A percentile compares a stretch with the other conserved stretches of the same genome.
Conservation (phyloP, 805 yeast genomes). For the Wickerhamomyces ciferrii region DNA sequence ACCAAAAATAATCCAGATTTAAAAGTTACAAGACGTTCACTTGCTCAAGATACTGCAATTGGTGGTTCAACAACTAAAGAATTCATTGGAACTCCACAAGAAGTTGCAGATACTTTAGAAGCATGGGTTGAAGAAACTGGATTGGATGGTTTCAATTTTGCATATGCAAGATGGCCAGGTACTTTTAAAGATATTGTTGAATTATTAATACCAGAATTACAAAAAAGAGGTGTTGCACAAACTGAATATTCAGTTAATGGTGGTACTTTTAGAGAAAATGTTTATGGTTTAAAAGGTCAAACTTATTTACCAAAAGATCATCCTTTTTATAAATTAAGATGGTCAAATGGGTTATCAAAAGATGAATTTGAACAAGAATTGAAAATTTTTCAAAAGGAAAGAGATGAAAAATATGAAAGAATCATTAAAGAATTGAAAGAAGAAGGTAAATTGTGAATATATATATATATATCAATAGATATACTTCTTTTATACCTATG, state of each 20-base stretch:
- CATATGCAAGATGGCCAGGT: slow-evolving; percentile 34
- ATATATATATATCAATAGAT: no score
- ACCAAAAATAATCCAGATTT: slow-evolving; percentile 21
- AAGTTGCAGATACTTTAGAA: slow-evolving; percentile 35
- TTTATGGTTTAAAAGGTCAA: slow-evolving; percentile 4
- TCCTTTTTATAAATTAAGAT: slow-evolving; percentile 3
- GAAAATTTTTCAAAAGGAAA: not conserved
- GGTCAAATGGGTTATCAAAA: not conserved
- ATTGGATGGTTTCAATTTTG: slow-evolving; percentile 38
- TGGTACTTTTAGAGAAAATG: slow-evolving; percentile 7
- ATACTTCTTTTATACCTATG: no score
- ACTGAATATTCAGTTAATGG: slow-evolving; percentile 24
- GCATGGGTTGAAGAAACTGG: slow-evolving; percentile 34
- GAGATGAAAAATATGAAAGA: not conserved
- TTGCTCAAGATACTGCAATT: slow-evolving; percentile 21
- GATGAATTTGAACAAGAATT: slow-evolving; percentile 4
- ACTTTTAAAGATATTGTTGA: slow-evolving; percentile 36
- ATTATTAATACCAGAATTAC: slow-evolving; percentile 31
- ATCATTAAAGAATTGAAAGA: not conserved
- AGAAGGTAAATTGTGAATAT: not conserved
- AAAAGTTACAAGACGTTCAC: slow-evolving; percentile 15
- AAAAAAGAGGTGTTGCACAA: slow-evolving; percentile 26
- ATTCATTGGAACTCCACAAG: slow-evolving; percentile 28
- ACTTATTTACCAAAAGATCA: slow-evolving; percentile 4
- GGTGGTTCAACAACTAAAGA: slow-evolving; percentile 22